Evolutionary conservation across 2,329 filamentous ascomycete species (phyloP).

Genomic region (Orbilia oligospora): DNA sequence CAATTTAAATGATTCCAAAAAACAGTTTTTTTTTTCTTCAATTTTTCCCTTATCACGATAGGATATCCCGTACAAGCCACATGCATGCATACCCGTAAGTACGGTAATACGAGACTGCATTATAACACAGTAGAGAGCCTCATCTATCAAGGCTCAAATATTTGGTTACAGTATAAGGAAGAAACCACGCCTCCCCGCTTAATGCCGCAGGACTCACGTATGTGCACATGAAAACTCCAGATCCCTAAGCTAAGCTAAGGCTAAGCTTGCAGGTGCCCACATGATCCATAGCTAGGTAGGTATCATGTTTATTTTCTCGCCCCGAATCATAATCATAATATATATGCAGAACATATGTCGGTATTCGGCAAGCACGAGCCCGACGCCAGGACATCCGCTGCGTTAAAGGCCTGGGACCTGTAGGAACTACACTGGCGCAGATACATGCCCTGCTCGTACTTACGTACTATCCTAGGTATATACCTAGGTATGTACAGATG

Average conservation of each 20-base stretch:
- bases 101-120: background rate
- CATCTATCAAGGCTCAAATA: slow-evolving; percentile 4
- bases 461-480: too few species aligned
- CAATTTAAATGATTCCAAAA: background rate
- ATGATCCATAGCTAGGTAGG: slow-evolving; percentile 5
- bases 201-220: slow-evolving; percentile 2
- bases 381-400: slow-evolving; percentile 14
- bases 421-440: slow-evolving; percentile 17
- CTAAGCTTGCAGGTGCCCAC: background rate
- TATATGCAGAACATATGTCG: too few species aligned
- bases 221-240: background rate
- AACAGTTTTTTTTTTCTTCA: too few species aligned
- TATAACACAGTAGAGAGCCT: background rate
- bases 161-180: background rate
- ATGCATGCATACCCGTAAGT: background rate
- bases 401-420: background rate
- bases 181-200: slow-evolving; percentile 2
- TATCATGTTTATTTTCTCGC: background rate
- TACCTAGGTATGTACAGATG: too few species aligned
- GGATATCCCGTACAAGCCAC: slow-evolving; percentile 5
- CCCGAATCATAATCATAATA: slow-evolving; percentile 9
- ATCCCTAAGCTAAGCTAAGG: background rate
- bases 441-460: background rate
- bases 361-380: slow-evolving; percentile 46
- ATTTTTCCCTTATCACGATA: background rate